Evolutionary conservation across 1,139 yeast species (phyloP).

Genomic region (Saccharomyces hybrid): DNA sequence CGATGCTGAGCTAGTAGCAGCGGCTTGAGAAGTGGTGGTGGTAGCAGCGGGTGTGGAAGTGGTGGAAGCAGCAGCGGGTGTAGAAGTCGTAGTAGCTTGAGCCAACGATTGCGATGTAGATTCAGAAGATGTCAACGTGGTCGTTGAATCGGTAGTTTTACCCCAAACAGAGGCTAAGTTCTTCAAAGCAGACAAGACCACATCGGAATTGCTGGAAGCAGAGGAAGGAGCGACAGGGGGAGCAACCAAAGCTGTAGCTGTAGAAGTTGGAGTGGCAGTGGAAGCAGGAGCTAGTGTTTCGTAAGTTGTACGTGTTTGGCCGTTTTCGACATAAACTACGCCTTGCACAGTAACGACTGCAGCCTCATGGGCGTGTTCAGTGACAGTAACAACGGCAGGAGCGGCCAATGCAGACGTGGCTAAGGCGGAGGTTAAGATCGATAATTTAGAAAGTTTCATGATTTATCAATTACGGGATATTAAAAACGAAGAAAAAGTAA

Average conservation of each 20-base stretch:
- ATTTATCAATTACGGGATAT: neutral
- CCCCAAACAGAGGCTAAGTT: slow-evolving; percentile 3
- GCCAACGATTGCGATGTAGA: slow-evolving; percentile 9
- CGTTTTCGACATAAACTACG: slow-evolving; percentile 20
- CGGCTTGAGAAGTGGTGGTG: slow-evolving; percentile 19
- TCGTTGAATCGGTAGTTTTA: slow-evolving; percentile 5
- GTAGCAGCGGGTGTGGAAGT: slow-evolving; percentile 17
- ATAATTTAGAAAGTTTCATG: neutral
- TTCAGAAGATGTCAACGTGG: slow-evolving; percentile 5
- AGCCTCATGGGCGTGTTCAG: slow-evolving; percentile 22
- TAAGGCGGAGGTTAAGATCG: slow-evolving; percentile 17
- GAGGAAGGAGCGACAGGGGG: slow-evolving; percentile 2
- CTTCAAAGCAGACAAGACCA: slow-evolving; percentile 7
- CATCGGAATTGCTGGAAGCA: slow-evolving; percentile 4
- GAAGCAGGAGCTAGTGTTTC: slow-evolving; percentile 6
- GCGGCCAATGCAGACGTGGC: slow-evolving; percentile 32
- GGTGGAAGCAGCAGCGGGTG: neutral
- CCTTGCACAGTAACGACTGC: slow-evolving; percentile 24
- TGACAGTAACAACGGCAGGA: slow-evolving; percentile 32
- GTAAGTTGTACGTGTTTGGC: slow-evolving; percentile 25
- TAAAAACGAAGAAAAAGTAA: neutral
- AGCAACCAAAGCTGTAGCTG: neutral
- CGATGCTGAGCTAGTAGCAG: slow-evolving; percentile 18
- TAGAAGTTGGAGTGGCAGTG: slow-evolving; percentile 2
- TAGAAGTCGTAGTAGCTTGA: slow-evolving; percentile 8